phyloP scores from a whole-genome alignment of 768 basidiomycete species.

The Suillus variegatus region DNA sequence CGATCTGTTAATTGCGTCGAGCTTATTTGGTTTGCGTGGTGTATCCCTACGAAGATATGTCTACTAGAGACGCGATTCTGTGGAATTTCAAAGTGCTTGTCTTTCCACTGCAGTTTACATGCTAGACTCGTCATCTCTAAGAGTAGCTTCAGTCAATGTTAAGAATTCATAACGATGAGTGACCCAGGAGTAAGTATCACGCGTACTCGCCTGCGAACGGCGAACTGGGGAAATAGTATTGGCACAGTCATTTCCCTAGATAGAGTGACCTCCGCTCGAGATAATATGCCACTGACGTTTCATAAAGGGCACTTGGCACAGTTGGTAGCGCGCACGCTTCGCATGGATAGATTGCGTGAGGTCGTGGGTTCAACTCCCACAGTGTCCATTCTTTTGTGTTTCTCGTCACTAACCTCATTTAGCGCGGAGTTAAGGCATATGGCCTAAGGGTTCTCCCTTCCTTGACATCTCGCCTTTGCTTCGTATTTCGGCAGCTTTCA shows the following conservation, averaged over 20 bases:
- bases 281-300: not conserved
- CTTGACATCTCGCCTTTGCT: not conserved
- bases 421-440: not conserved
- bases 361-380: conserved; percentile 60
- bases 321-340: conserved; percentile 65
- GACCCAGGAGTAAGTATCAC: not conserved
- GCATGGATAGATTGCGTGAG: conserved; percentile 46
- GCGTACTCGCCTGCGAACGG: no score
- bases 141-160: not conserved
- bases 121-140: not conserved
- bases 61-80: not conserved
- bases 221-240: no score
- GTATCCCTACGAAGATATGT: not conserved
- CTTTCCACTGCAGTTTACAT: not conserved
- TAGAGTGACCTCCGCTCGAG: not conserved
- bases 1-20: not conserved
- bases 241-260: no score
- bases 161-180: not conserved
- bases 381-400: conserved; percentile 40
- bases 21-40: not conserved
- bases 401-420: not conserved
- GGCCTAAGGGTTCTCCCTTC: not conserved
- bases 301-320: conserved; percentile 53
- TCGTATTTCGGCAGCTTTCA: not conserved
- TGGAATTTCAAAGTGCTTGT: not conserved